Conservation (phyloP, 2,329 filamentous ascomycete species). For the Didymella arachidicola region DNA sequence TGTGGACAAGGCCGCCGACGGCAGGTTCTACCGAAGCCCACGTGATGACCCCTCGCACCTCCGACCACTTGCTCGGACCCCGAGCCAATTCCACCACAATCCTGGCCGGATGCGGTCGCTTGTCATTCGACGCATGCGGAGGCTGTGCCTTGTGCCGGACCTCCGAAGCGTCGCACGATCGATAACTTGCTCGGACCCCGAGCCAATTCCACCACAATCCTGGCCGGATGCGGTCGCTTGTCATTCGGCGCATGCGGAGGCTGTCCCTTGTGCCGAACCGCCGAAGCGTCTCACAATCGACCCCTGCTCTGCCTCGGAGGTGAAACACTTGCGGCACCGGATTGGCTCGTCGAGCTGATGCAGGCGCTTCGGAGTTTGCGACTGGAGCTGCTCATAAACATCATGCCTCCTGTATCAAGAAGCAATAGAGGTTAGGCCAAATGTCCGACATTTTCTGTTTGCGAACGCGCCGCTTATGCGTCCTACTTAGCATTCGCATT, state of each 20-base stretch:
- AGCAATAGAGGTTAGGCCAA: conserved; percentile 34
- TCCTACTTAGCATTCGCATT: conserved; percentile 25
- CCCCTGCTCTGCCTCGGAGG: conserved; percentile 34
- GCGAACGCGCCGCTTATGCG: conserved; percentile 32
- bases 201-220: conserved; percentile 3
- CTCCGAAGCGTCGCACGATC: too few species aligned
- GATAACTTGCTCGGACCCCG: neutral
- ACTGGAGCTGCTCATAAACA: conserved; percentile 26
- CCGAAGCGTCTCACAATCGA: conserved; percentile 32
- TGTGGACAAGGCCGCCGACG: conserved; percentile 12
- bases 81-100: conserved; percentile 2
- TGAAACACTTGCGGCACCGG: conserved; percentile 32
- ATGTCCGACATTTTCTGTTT: conserved; percentile 35
- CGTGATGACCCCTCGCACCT: conserved; percentile 6
- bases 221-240: neutral
- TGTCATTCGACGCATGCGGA: neutral
- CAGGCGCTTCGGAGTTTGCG: conserved; percentile 22
- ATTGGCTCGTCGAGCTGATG: conserved; percentile 23
- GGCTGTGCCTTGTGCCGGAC: conserved; percentile 11
- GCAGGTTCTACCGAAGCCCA: conserved; percentile 16
- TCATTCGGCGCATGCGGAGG: neutral
- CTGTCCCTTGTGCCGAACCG: conserved; percentile 14
- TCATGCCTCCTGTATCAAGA: conserved; percentile 22
- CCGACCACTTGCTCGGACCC: neutral
- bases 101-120: neutral